Evolutionary conservation across 2,329 filamentous ascomycete species (phyloP), one percentile per base, ranked within the genome.

Genomic region (Diaporthe eres): DNA sequence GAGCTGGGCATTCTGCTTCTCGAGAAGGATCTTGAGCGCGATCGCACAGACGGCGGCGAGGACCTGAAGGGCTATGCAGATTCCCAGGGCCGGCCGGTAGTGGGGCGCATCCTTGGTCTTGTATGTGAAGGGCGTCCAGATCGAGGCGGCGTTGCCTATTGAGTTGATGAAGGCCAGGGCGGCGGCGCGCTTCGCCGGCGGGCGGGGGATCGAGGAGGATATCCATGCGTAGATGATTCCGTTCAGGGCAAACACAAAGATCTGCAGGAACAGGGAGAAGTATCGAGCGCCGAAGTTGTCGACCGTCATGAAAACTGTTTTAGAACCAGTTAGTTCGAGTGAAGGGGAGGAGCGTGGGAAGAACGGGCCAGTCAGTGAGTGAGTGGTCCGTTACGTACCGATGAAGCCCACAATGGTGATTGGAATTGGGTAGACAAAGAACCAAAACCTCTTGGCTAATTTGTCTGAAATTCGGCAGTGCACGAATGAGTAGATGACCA

Each of bases 161-260:
- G 87, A 86, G 78, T 90, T 91, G 82, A 90, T 89, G 63, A 90
- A 87, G 1, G 89, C 89, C 65, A 88, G 86, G 0, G 89, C 88
- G 0, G 88, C 88, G 2, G 88, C 88, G 57, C 88, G 86, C 80
- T 90, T 90, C 2, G 88, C 89, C 0, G 88, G 87, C 0, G 89
- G 88, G 0, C 88, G 86, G 0, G 88, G 86, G 42, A 90, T 85
- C 2, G 86, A 85, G 49, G 85, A 86, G 1, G 86, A 86, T 70
- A 90, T 88, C 89, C 71, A 76, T 31, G 74, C 74, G 76, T 84
- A 86, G 17, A 84, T 76, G 5, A 87, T 89, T 47, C 86, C 87
- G 82, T 89, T 89, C 81, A 88, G 88, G 22, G 87, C 85, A 78
- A 90, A 90, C 74, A 91, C 85, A 78, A 90, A 89, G 77, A 86